Percentiles rank a stretch among this genome's conserved stretches.
Evolutionary conservation across 2,329 filamentous ascomycete genomes (phyloP).

Genomic region (Trichoderma sp.): DNA sequence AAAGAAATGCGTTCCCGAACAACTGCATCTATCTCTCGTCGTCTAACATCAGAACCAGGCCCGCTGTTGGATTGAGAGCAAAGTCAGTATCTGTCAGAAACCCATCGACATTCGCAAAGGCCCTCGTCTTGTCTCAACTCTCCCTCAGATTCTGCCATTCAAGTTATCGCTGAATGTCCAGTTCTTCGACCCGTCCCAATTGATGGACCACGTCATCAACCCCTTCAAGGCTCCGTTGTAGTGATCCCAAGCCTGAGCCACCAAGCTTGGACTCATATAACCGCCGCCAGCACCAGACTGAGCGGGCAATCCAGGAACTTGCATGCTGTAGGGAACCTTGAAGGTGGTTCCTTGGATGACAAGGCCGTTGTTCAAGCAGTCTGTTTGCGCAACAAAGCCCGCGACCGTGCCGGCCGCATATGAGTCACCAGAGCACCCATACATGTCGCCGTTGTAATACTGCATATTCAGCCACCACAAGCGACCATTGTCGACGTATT

Average conservation of each 20-base stretch:
- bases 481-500: conserved; percentile 42
- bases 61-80: neutral
- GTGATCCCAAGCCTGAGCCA: conserved; percentile 38
- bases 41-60: no score
- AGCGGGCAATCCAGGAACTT: conserved; percentile 43
- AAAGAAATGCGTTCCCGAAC: no score
- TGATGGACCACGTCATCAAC: conserved; percentile 44
- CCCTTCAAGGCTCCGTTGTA: conserved; percentile 41
- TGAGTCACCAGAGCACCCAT: conserved; percentile 41
- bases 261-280: conserved; percentile 39
- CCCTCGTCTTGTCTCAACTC: neutral
- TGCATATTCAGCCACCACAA: conserved; percentile 46
- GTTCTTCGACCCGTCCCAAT: conserved; percentile 42
- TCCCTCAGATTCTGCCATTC: conserved; percentile 29
- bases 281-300: conserved; percentile 41
- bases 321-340: conserved; percentile 41
- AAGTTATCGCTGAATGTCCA: conserved; percentile 43
- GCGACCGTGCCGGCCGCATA: conserved; percentile 39
- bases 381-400: conserved; percentile 43
- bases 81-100: no score
- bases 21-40: no score
- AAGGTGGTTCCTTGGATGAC: conserved; percentile 39
- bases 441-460: conserved; percentile 45
- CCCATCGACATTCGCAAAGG: neutral
- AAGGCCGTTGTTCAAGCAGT: conserved; percentile 42